Base-by-base conservation (phyloP, 1,284 basidiomycete genomes). In the Phellopilus nigrolimitatus region DNA sequence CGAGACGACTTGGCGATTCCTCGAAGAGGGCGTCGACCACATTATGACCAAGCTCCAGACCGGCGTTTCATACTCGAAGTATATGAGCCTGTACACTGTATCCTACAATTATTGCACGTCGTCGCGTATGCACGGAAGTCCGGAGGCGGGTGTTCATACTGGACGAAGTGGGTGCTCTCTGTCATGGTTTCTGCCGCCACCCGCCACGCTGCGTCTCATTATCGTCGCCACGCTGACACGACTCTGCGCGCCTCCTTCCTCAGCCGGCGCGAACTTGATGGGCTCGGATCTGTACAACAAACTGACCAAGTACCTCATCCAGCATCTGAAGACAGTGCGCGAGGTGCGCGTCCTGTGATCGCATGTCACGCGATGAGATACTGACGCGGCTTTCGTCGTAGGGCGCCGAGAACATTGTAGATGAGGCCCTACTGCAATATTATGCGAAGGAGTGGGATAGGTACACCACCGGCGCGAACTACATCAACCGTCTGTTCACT, bases 51-150 rank as follows among this genome's bases (percentile, higher is more conserved):
- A 88, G 64, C 79, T 92, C 33, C 85, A 91, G 60, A 80, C 84
- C 13, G 94, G 94, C 54, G 88, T 98, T 64, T 90, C 89, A 24
- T 95, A 93, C 71, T 80, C 83, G 52, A 91, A 90, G 65, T 97
- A 97, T 71, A 95, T 95, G 74, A 82, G 84, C 62, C 79, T 95
- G 49, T 97, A 97, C 69, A 93, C 91, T 49, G 88, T 92, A 37
- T 90, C 91, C 7, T 97, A 98, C 78, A 95, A 98, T 71, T 97
- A 95, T 66, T 97, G 95, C 67, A 97, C 92, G 19, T 88, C 84
- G 21, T 88, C 84, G n/a, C 84, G 88, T 64, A 88, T 92, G 81
- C 83, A 85, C 59, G 79, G 75, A 39, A 73, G 74, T 38, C 64
- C 75, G 36, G 82, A 84, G 27, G 49, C 63, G 8, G 70, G 71